A percentile compares a stretch with the other conserved stretches of the same genome.
phyloP scores from a whole-genome alignment of 2,329 filamentous ascomycete species.

The Cladorrhinum sp. region DNA sequence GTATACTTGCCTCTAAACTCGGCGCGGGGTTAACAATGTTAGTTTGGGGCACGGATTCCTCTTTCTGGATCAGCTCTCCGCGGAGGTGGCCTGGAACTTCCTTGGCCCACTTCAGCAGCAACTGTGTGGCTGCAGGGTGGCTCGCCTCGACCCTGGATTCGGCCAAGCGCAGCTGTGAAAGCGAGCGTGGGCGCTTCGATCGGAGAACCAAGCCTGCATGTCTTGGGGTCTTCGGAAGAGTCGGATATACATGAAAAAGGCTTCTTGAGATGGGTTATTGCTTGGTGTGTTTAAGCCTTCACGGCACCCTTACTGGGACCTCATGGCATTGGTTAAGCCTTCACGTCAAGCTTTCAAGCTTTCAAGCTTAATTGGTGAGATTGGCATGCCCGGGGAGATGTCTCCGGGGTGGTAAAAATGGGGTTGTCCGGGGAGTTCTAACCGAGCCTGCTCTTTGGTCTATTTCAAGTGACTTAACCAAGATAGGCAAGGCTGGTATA shows the following conservation, averaged over 20 bases:
- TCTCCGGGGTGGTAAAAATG: not conserved
- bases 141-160: not conserved
- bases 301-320: not conserved
- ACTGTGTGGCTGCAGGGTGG: not conserved
- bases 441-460: not conserved
- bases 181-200: not conserved
- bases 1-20: not conserved
- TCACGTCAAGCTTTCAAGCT: not conserved
- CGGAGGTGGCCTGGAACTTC: not conserved
- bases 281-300: not conserved
- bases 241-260: not conserved
- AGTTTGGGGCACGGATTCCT: not conserved
- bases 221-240: not conserved
- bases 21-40: not conserved
- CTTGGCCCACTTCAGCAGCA: not conserved
- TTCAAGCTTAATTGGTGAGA: too few species aligned
- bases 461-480: not conserved
- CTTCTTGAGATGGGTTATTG: not conserved
- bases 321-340: not conserved
- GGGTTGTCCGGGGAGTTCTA: not conserved
- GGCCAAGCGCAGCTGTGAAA: not conserved
- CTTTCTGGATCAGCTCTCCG: not conserved
- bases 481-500: too few species aligned
- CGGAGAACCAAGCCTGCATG: not conserved
- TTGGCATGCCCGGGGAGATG: not conserved